Conservation (phyloP, 2,329 filamentous ascomycete genomes). For the Coccinonectria pachysandricola region DNA sequence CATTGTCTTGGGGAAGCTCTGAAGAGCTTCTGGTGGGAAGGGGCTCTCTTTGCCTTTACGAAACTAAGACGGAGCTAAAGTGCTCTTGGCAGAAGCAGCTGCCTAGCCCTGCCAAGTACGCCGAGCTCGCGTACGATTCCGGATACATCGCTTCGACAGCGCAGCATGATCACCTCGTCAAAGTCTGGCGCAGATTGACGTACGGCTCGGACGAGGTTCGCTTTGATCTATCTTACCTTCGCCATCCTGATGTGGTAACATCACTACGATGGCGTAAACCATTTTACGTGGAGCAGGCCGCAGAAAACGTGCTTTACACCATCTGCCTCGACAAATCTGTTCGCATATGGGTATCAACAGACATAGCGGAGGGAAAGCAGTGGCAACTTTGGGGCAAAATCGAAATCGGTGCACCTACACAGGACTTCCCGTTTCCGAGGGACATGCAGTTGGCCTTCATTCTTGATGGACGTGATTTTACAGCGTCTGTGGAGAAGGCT, state of each 20-base stretch:
- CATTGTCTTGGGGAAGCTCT: slow-evolving; percentile 75
- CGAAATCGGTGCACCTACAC: slow-evolving; percentile 63
- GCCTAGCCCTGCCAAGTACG: slow-evolving; percentile 63
- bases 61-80: slow-evolving; percentile 35
- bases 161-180: slow-evolving; percentile 69
- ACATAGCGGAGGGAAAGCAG: slow-evolving; percentile 59
- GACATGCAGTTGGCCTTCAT: slow-evolving; percentile 51
- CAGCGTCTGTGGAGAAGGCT: slow-evolving; percentile 63
- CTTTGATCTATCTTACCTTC: slow-evolving; percentile 84
- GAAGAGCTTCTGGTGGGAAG: slow-evolving; percentile 79
- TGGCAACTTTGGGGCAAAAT: slow-evolving; percentile 74
- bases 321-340: slow-evolving; percentile 72
- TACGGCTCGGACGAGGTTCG: slow-evolving; percentile 74
- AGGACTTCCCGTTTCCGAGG: slow-evolving; percentile 22
- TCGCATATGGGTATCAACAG: slow-evolving; percentile 72
- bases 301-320: slow-evolving; percentile 84
- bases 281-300: slow-evolving; percentile 63
- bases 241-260: slow-evolving; percentile 75
- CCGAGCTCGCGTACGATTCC: slow-evolving; percentile 76
- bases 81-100: slow-evolving; percentile 66
- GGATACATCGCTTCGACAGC: slow-evolving; percentile 77
- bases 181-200: slow-evolving; percentile 82
- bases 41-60: slow-evolving; percentile 58
- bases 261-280: slow-evolving; percentile 78
- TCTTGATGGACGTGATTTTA: slow-evolving; percentile 72